These are phyloP conservation scores for Filosporella fistucella DNA, from an alignment of 495 filamentous ascomycete species.

Conservation along the genomic window DNA sequence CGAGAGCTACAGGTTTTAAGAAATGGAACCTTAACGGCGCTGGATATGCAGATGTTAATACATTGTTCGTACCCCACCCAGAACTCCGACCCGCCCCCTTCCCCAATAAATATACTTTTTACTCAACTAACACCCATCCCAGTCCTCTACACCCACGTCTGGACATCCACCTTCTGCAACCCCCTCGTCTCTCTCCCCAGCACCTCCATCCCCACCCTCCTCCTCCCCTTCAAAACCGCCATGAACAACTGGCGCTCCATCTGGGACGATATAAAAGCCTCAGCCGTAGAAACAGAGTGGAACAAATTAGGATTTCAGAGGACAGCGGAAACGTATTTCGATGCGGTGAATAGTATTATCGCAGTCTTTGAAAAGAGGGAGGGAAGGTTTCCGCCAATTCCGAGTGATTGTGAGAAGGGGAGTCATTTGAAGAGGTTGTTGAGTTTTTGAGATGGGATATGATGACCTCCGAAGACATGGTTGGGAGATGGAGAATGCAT, in stretches of 20 bases:
- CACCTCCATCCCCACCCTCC: slow-evolving; percentile 1
- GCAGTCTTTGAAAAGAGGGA: slow-evolving; percentile 12
- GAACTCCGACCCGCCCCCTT: too few relatives aligned
- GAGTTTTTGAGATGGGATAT: slow-evolving; percentile 5
- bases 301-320: slow-evolving; percentile 23
- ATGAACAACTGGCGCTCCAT: slow-evolving; percentile 21
- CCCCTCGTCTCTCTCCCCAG: slow-evolving; percentile 8
- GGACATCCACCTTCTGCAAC: slow-evolving; percentile 19
- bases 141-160: slow-evolving; percentile 25
- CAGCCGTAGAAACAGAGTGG: slow-evolving; percentile 11
- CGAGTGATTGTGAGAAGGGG: slow-evolving; percentile 23
- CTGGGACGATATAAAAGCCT: slow-evolving; percentile 22
- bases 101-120: neutral
- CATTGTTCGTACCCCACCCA: slow-evolving; percentile 13
- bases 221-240: slow-evolving; percentile 20
- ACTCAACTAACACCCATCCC: neutral
- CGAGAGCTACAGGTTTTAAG: slow-evolving; percentile 5
- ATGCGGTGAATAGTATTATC: slow-evolving; percentile 12
- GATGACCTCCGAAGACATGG: too few relatives aligned
- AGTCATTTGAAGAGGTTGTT: slow-evolving; percentile 21
- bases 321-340: slow-evolving; percentile 21
- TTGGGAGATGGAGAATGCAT: too few relatives aligned
- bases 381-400: slow-evolving; percentile 10
- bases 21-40: slow-evolving; percentile 6
- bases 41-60: slow-evolving; percentile 26